Base-by-base conservation (phyloP, 2,329 filamentous ascomycete species). In the Karstenula rhodostoma region DNA sequence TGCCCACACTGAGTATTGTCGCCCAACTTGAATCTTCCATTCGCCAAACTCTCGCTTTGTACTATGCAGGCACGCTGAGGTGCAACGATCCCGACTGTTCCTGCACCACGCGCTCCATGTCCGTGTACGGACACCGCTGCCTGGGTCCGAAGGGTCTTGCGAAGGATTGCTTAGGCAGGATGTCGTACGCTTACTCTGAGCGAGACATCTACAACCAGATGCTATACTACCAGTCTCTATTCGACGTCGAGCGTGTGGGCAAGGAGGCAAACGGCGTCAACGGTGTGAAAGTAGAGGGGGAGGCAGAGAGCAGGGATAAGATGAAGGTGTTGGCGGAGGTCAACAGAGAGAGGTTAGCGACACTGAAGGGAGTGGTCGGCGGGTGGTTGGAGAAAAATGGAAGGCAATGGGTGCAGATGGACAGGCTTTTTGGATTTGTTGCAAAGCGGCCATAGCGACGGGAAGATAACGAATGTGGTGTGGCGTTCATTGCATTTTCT, bases 181-280 rank as follows among this genome's bases (percentile, higher is more conserved):
- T 99, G 94, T 83, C 86, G 23, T 97, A 94, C 76, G 93, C 96
- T 80, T 90, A 92, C 73, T 85, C 86, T 0, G 95, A 98, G 81
- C 94, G 95, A 80, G 90, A 90, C 71, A 85, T 98, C 60, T 98
- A 97, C 81, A 98, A 96, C 77, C 95, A 99, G 80, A 84, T 99
- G 43, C 81, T 98, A 57, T 99, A 97, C 81, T 91, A 94, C 75
- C 86, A 90, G 32, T 86, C 86, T 51, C 80, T 98, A 57, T 99
- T 93, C 83, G 94, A 99, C 78, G 90, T 96, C 3, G 94, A 98
- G 63, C 93, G 92, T 79, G 90, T 90, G 15, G 87, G 87, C 65
- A 76, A 71, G 58, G 80, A 80, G 8, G 81, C 70, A 4, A 65
- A 56, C 4, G 78, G 54, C 76, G 75, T 2, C 81, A 56, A 87